Conservation (phyloP, 2,329 filamentous ascomycete genomes). For the Talaromyces piceae region DNA sequence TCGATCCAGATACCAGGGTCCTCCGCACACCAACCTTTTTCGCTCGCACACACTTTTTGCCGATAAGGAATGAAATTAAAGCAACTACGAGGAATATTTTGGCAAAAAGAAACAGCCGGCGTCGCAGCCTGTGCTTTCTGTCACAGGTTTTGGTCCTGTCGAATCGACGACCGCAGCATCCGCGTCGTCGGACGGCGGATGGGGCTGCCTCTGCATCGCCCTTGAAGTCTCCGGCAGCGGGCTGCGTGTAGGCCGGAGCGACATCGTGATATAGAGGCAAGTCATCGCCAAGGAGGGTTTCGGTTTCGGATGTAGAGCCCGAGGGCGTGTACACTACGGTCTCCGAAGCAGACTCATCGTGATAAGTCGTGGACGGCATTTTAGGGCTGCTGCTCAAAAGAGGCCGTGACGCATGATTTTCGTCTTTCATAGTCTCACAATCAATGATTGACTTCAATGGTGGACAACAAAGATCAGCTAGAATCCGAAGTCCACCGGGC, state of each 20-base stretch:
- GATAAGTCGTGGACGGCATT: background rate
- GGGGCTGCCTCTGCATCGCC: background rate
- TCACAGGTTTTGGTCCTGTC: background rate
- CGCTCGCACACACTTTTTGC: slow-evolving; percentile 1
- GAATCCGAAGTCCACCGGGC: no score
- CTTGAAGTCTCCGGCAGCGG: background rate
- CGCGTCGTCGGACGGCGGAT: background rate
- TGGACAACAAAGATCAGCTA: background rate
- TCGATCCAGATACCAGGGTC: background rate
- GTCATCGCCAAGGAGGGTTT: background rate
- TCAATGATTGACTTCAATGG: background rate
- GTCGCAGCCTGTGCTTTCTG: slow-evolving; percentile 1
- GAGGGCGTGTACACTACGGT: background rate
- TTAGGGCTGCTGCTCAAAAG: background rate
- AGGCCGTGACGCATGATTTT: background rate
- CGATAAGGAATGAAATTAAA: slow-evolving; percentile 3
- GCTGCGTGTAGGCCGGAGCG: background rate
- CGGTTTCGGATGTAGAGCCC: background rate
- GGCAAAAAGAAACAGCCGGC: slow-evolving; percentile 3
- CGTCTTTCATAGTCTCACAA: background rate
- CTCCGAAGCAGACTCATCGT: background rate
- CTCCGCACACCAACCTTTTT: background rate
- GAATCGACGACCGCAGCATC: slow-evolving; percentile 1
- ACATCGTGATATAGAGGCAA: background rate
- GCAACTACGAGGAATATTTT: slow-evolving; percentile 1